These are phyloP conservation scores for Puccinia coronata DNA, from an alignment of 1,284 basidiomycete genomes.

Conservation along the genomic window DNA sequence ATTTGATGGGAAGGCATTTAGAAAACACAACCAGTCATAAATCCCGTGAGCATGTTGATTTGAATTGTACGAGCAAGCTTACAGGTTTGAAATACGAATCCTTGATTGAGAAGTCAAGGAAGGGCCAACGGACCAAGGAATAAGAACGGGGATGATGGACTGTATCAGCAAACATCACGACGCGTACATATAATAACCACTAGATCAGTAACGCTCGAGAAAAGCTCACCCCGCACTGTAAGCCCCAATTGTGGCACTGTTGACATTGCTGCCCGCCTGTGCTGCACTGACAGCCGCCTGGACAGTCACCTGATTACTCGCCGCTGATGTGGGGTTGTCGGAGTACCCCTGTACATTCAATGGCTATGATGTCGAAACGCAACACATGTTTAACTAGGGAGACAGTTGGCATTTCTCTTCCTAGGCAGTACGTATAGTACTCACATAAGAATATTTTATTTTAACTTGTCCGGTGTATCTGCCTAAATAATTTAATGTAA, in stretches of 20 bases:
- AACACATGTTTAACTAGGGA: not conserved
- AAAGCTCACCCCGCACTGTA: constrained; percentile 1
- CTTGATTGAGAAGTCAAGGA: not conserved
- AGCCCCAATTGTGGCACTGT: constrained; percentile 29
- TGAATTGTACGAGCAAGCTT: not conserved
- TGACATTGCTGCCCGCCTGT: constrained; percentile 22
- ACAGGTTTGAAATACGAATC: constrained; percentile 13
- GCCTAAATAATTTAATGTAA: not conserved
- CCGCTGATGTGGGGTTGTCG: constrained; percentile 3
- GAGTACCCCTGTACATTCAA: constrained; percentile 31
- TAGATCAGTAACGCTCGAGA: not conserved
- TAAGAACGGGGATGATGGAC: not conserved
- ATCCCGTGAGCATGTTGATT: no score
- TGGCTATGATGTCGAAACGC: not conserved
- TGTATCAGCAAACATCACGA: no score
- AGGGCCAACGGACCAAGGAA: not conserved
- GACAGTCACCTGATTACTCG: constrained; percentile 29
- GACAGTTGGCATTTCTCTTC: not conserved
- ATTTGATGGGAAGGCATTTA: not conserved
- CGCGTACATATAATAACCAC: no score
- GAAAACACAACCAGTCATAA: no score
- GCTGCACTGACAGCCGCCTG: constrained; percentile 14
- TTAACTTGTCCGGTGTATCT: constrained; percentile 10
- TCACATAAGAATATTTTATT: constrained; percentile 8
- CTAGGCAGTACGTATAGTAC: not conserved